Conservation (phyloP, 2,329 filamentous ascomycete species). For the Fusarium pininemorale region DNA sequence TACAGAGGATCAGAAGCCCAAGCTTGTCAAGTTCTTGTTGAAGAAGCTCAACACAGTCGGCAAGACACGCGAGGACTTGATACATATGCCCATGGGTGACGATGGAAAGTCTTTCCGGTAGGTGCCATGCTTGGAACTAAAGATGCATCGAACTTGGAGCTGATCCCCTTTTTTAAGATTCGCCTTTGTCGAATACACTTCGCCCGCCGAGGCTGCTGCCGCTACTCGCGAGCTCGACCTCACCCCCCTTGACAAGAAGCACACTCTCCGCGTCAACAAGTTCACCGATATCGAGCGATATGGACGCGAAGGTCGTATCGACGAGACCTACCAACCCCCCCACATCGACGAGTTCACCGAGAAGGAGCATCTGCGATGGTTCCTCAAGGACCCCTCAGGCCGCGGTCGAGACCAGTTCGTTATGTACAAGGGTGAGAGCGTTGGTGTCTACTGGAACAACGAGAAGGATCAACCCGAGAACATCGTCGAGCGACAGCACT, state of each 20-base stretch:
- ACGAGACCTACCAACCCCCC: constrained; percentile 88
- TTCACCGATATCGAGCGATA: constrained; percentile 97
- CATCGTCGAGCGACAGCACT: constrained; percentile 91
- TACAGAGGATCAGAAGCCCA: constrained; percentile 88
- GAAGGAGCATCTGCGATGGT: constrained; percentile 94
- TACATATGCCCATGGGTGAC: constrained; percentile 94
- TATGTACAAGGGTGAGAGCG: constrained; percentile 90
- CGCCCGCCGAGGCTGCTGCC: constrained; percentile 86
- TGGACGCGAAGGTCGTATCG: constrained; percentile 90
- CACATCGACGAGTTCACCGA: constrained; percentile 85
- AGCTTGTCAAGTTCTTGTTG: constrained; percentile 94
- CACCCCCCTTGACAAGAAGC: constrained; percentile 93
- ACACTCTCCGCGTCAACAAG: constrained; percentile 96
- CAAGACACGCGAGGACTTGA: constrained; percentile 82
- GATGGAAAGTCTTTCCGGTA: constrained; percentile 88
- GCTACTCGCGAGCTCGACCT: constrained; percentile 90
- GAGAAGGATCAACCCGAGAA: constrained; percentile 89
- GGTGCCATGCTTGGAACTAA: constrained; percentile 42
- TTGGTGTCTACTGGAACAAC: constrained; percentile 98
- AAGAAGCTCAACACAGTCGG: constrained; percentile 91
- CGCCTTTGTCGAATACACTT: constrained; percentile 96
- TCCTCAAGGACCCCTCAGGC: constrained; percentile 80
- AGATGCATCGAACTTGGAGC: constrained; percentile 3
- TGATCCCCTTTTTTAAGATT: constrained; percentile 66
- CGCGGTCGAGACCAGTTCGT: constrained; percentile 95